Evolutionary conservation across 176 grass and related monocot genomes (phyloP).

Genomic region (Typha latifolia): DNA sequence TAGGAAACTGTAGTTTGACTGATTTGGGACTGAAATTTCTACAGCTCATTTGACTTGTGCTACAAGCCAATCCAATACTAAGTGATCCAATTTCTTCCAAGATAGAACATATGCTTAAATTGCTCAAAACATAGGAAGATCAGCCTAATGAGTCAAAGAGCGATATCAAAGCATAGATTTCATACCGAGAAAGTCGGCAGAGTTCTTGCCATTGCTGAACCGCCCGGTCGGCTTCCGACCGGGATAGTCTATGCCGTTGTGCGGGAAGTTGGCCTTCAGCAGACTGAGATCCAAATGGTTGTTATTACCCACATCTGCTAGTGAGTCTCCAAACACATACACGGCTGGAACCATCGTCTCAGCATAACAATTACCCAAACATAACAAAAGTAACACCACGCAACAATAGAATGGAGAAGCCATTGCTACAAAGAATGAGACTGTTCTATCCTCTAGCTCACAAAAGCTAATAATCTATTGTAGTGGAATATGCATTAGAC

Average conservation of each 20-base stretch:
- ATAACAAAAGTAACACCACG: not conserved
- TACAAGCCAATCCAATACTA: no score
- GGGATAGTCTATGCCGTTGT: constrained; percentile 81
- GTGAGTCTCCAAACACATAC: constrained; percentile 84
- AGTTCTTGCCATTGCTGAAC: constrained; percentile 92
- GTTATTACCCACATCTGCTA: constrained; percentile 90
- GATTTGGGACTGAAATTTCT: no score
- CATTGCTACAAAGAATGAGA: not conserved
- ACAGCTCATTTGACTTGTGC: no score
- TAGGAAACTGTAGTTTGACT: no score
- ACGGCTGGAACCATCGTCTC: constrained; percentile 30
- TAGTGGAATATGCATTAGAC: no score
- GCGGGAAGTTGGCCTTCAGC: constrained; percentile 69
- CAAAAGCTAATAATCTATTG: no score
- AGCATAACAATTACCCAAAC: not conserved
- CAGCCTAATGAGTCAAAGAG: not conserved
- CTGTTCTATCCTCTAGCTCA: not conserved
- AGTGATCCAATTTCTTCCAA: no score
- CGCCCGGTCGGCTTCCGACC: constrained; percentile 59
- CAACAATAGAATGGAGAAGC: not conserved
- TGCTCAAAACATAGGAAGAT: not conserved
- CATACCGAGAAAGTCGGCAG: constrained; percentile 59
- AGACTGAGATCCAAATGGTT: constrained; percentile 48
- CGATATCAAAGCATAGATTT: not conserved
- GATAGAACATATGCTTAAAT: not conserved